Conservation (phyloP, 805 yeast genomes). For the Deakozyma indianensis region DNA sequence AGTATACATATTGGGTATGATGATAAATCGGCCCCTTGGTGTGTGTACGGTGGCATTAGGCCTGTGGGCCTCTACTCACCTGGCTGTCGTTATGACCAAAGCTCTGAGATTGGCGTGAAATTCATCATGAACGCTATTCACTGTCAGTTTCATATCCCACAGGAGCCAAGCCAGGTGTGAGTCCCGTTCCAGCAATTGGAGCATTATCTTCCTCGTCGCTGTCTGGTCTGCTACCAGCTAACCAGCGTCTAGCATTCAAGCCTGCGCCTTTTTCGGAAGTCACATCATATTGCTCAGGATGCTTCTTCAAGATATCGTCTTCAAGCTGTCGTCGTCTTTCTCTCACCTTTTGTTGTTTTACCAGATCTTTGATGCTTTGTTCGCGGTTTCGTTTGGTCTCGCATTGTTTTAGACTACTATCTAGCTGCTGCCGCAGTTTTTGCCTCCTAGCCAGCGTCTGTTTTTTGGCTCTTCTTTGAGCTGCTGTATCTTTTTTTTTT, state of each 20-base stretch:
- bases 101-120: slow-evolving; percentile 7
- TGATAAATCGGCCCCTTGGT: slow-evolving; percentile 12
- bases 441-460: not conserved
- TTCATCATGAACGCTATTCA: slow-evolving; percentile 3
- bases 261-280: not conserved
- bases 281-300: not conserved
- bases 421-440: not conserved
- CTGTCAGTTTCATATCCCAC: slow-evolving; percentile 14
- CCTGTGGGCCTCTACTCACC: slow-evolving; percentile 9
- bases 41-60: slow-evolving; percentile 12
- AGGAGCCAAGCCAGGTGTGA: slow-evolving; percentile 18
- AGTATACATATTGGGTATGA: slow-evolving; percentile 11
- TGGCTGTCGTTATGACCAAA: slow-evolving; percentile 10
- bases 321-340: not conserved
- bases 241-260: not conserved
- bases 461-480: not conserved
- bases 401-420: not conserved
- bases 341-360: not conserved
- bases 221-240: not conserved
- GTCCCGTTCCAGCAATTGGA: slow-evolving; percentile 5
- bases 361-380: not conserved
- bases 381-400: not conserved
- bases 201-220: not conserved
- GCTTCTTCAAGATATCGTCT: not conserved
- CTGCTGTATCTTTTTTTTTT: not conserved